Base-by-base conservation (phyloP, 768 basidiomycete genomes). In the Podaxis sp. region DNA sequence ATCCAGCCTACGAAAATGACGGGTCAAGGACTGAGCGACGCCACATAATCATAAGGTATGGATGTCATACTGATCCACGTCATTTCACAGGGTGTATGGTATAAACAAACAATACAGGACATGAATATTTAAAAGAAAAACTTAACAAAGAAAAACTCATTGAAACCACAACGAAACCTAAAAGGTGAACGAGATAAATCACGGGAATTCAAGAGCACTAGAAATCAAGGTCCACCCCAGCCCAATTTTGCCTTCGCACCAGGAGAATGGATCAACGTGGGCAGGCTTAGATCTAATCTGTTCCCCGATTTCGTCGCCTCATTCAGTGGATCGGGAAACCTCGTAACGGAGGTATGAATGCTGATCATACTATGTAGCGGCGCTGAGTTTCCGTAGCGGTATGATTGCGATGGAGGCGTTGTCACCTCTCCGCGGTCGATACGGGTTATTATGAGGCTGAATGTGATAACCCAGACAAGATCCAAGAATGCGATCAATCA, bases 381-480 rank as follows among this genome's bases (percentile, higher is more conserved):
- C 4, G 64, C 32, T 59, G 64, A 42, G 60, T 63, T 46, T 50
- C n/a, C 18, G 5, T 3, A 48, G 21, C 18, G 23, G 47, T 4
- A 11, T 18, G 40, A 48, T 25, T 23, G 25, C 18, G 55, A 54
- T 9, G 60, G 52, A 48, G 64, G 64, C 23, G 54, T 55, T 14
- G 62, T 58, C 28, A 68, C 66, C 38, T 46, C 50, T 32, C 67
- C 67, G 23, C 71, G 67, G 63, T 73, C 69, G 16, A 67, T 64
- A 46, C 63, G 62, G 6, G 68, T 67, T 37, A 74, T 71, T 38
- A 74, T 73, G 14, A 73, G 65, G 61, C 72, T 73, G 67, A 72
- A 73, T 9, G 73, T 70, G 28, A 73, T 73, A n/a, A 71, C 72
- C 69, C 68, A 42, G 13, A 37, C 55, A 40, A 14, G 16, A 36